Base-by-base conservation (phyloP, 2,329 filamentous ascomycete species). In the Phyllosticta capitalensis region DNA sequence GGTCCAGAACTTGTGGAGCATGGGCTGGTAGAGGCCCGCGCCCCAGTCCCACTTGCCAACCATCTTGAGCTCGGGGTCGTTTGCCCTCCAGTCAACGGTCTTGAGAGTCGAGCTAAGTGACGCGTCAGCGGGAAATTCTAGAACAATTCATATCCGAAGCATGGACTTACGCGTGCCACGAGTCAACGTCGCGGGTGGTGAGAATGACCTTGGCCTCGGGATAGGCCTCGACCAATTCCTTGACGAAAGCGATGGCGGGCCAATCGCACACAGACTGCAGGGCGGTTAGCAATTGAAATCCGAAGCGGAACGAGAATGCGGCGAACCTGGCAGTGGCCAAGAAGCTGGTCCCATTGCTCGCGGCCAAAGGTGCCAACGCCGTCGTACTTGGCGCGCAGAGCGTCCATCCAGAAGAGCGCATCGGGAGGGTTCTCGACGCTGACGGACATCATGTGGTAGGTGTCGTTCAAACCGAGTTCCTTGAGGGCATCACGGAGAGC, bases 321-420 rank as follows among this genome's bases (percentile, higher is more conserved):
- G 19, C 45, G 17, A 55, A 59, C 71, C 61, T 75, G 76, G 64
- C 71, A 76, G 22, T 73, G 65, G 52, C 74, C 75, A 54, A 80
- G 73, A 6, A 80, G 67, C 60, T 70, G 69, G 66, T 81, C 78
- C 71, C 77, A 80, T 62, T 79, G 75, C 19, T 68, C 64, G 51
- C 69, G 72, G 21, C 61, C 60, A 19, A 67, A 67, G 14, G 67
- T 77, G 58, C 83, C 83, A 56, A 83, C 75, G 30, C 81, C 81
- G 64, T 86, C 79, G 72, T 79, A 84, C 67, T 84, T 84, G 64
- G 84, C 83, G 19, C 76, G 75, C 59, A 89, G 78, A 26, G 86
- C 86, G 63, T 88, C 83, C 73, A 83, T 82, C 86, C 86, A 89
- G 75, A 88, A 82, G 50, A 86, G 75, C 58, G 81, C 83, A 67